A percentile compares a stretch with the other conserved stretches of the same genome.
Evolutionary conservation across 2,329 filamentous ascomycete genomes (phyloP).

Genomic region (Colletotrichum sublineola): DNA sequence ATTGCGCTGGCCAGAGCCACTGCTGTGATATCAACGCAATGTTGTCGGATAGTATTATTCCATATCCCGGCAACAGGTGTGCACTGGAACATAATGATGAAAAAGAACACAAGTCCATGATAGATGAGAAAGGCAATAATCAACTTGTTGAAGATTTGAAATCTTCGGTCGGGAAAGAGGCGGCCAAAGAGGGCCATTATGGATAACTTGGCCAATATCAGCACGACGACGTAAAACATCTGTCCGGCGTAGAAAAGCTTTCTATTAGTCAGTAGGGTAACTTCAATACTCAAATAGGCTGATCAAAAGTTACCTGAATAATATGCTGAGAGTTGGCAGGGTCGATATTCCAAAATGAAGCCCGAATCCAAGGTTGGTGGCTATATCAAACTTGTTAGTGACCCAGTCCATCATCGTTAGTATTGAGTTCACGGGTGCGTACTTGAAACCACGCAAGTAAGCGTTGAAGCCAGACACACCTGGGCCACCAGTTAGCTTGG

Average conservation of each 20-base stretch:
- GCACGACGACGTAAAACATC: conserved; percentile 45
- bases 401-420: too few relatives aligned
- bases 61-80: conserved; percentile 40
- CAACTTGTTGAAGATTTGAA: conserved; percentile 41
- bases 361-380: conserved; percentile 41
- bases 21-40: conserved; percentile 38
- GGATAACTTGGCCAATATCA: conserved; percentile 45
- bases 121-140: conserved; percentile 37
- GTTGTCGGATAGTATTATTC: conserved; percentile 33
- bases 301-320: conserved; percentile 7
- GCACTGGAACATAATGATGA: conserved; percentile 45
- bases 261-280: neutral
- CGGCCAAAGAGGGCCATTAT: conserved; percentile 45
- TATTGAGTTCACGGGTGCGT: neutral
- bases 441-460: conserved; percentile 29
- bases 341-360: conserved; percentile 46
- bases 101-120: conserved; percentile 43
- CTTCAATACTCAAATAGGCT: accelerated
- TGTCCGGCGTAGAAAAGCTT: conserved; percentile 43
- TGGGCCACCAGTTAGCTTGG: neutral
- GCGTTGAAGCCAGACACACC: conserved; percentile 2
- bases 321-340: conserved; percentile 28
- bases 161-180: conserved; percentile 42
- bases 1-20: conserved; percentile 35
- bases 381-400: neutral